Percentiles rank a stretch among this genome's conserved stretches.
Conservation (phyloP, 768 basidiomycete genomes). For the Boletellus emodensis region DNA sequence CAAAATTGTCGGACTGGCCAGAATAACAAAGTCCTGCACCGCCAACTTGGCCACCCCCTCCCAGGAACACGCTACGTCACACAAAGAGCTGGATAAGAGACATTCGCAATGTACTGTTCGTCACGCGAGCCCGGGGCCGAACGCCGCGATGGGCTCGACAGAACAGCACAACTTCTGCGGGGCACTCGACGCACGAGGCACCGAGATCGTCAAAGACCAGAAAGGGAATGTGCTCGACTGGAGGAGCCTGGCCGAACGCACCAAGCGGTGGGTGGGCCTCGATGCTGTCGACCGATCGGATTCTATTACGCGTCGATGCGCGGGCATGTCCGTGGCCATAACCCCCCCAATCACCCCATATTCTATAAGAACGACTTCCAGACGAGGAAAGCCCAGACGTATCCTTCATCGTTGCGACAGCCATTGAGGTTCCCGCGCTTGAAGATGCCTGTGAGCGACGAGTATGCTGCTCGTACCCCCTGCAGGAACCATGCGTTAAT, state of each 20-base stretch:
- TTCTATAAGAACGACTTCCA: too few species aligned
- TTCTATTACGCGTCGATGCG: too few species aligned
- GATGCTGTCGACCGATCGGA: too few species aligned
- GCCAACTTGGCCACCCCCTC: too few species aligned
- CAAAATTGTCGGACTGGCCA: too few species aligned
- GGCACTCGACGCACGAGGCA: conserved; percentile 87
- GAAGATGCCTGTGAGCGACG: conserved; percentile 15
- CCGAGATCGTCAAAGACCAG: conserved; percentile 97
- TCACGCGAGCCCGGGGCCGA: neutral
- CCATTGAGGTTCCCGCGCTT: neutral
- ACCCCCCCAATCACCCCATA: too few species aligned
- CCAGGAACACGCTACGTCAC: too few species aligned
- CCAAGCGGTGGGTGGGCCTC: conserved; percentile 40
- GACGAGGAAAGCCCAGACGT: neutral
- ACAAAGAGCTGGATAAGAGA: too few species aligned
- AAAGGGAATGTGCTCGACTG: conserved; percentile 94
- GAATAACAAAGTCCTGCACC: too few species aligned
- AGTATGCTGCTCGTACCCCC: conserved; percentile 16
- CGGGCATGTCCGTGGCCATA: too few species aligned
- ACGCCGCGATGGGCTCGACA: conserved; percentile 24
- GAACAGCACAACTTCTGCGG: conserved; percentile 85
- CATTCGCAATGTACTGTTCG: too few species aligned
- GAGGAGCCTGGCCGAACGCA: conserved; percentile 92
- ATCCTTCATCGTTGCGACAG: conserved; percentile 44
- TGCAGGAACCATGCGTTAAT: conserved; percentile 11